Evolutionary conservation across 306 rosid genomes (phyloP), one percentile per base, ranked within the genome.

Genomic region (Styphnolobium japonicum): DNA sequence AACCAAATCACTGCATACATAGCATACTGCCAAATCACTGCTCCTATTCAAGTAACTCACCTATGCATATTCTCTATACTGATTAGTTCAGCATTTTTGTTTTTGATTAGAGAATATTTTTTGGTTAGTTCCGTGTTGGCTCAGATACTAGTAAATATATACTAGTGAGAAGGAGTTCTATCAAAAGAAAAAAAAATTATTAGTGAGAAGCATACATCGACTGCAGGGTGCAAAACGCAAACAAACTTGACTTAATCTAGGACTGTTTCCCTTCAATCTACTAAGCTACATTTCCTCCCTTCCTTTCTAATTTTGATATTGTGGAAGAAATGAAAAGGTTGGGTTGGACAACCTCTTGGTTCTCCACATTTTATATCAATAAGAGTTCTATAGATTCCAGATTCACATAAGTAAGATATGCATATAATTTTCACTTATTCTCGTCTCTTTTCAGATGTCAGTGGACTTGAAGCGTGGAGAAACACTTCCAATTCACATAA

Each of bases 391-490:
- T 22, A 19, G 3, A 48, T 78, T 66, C 62, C 57, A 7, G 57
- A 42, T 37, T 55, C 57, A 7, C 40, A 37, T 4, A 77, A 31
- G 46, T 21, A 37, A 10, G 21, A 19, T 57, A 18, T 48, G 79
- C 42, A 9, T 31, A 15, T 67, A 74, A 9, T 34, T 65, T 82
- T 34, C 12, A 33, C 52, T 65, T 53, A 22, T 70, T 37, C 31
- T 75, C 29, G 4, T 66, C 71, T 76, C n/a, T 68, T 65, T 78
- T 82, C 88, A 95, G 99, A 95, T 95, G 99, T 86, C 98, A 9
- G 99, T 93, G 15, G 99, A 95, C 80, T 87, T 95, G 86, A 95
- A 87, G 67, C 97, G 98, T 0, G 98, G 99, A 75, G 99, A 93
- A 80, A 95, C 88, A 73, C 99, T 95, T 83, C 99, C 99, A 0